A percentile compares a stretch with the other conserved stretches of the same genome.
These are phyloP conservation scores for Pythium periplocum DNA, from an alignment of 352 stramenopile species.

Conservation along the genomic window DNA sequence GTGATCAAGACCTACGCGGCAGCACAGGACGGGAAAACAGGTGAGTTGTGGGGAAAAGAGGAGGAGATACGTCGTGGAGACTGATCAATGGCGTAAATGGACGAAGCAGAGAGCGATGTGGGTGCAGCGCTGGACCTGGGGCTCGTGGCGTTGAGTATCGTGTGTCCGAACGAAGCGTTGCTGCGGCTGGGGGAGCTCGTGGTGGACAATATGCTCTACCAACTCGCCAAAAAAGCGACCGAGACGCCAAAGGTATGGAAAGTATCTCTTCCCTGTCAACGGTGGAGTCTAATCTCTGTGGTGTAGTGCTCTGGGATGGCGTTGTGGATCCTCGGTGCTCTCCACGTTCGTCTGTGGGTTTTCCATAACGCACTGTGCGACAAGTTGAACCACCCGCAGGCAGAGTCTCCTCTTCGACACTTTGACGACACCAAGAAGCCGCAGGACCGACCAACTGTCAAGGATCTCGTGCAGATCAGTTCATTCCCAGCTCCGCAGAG, in stretches of 20 bases:
- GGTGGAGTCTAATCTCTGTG: neutral
- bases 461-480: no score
- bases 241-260: slow-evolving; percentile 39
- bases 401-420: no score
- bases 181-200: slow-evolving; percentile 55
- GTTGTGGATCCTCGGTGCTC: slow-evolving; percentile 31
- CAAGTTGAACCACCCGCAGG: neutral
- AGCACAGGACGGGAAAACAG: neutral
- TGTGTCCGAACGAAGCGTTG: slow-evolving; percentile 32
- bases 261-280: neutral
- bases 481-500: neutral
- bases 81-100: no score
- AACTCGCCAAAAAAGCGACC: slow-evolving; percentile 68
- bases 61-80: no score
- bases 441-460: no score
- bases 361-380: slow-evolving; percentile 23
- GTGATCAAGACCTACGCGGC: slow-evolving; percentile 54
- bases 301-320: slow-evolving; percentile 13
- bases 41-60: no score
- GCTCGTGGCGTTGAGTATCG: slow-evolving; percentile 45
- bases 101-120: slow-evolving; percentile 19
- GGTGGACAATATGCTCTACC: slow-evolving; percentile 75
- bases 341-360: slow-evolving; percentile 53
- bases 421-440: no score
- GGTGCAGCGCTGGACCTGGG: slow-evolving; percentile 45